Percentiles rank a stretch among this genome's conserved stretches.
phyloP scores from a whole-genome alignment of 208 protist genomes.

The Wallacemonas sp. region DNA sequence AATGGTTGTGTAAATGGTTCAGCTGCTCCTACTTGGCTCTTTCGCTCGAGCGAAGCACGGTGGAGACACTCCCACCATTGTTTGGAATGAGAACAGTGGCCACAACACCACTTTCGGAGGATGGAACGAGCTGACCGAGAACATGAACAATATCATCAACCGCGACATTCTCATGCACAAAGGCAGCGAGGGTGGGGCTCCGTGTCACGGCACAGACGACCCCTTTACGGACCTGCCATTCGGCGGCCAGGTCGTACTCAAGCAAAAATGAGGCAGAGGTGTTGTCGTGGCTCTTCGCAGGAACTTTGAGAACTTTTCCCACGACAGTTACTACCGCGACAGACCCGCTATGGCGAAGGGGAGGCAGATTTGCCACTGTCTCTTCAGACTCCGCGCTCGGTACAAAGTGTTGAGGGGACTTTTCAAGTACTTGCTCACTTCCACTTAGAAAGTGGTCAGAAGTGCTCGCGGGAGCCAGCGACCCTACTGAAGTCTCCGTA shows the following conservation, averaged over 20 bases:
- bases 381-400: conserved; percentile 32
- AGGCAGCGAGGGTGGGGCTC: conserved; percentile 54
- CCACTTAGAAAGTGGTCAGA: conserved; percentile 6
- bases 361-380: conserved; percentile 41
- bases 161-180: conserved; percentile 44
- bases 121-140: conserved; percentile 71
- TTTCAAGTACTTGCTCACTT: conserved; percentile 34
- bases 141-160: conserved; percentile 82
- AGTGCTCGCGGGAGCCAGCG: neutral
- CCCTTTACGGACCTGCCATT: conserved; percentile 2
- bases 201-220: neutral
- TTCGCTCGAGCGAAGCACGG: conserved; percentile 37
- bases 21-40: too few relatives aligned
- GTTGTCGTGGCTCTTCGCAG: neutral
- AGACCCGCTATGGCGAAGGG: conserved; percentile 37
- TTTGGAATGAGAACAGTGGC: conserved; percentile 60
- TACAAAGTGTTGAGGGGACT: conserved; percentile 75
- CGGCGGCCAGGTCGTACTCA: conserved; percentile 46
- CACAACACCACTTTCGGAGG: conserved; percentile 6
- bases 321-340: conserved; percentile 71
- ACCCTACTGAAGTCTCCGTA: neutral
- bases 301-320: conserved; percentile 31
- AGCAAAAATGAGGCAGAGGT: conserved; percentile 34
- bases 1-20: too few relatives aligned
- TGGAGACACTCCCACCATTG: conserved; percentile 78